A percentile compares a stretch with the other conserved stretches of the same genome.
Evolutionary conservation across 169 alveolate species (phyloP).

Genomic region (Plasmodium gaboni): DNA sequence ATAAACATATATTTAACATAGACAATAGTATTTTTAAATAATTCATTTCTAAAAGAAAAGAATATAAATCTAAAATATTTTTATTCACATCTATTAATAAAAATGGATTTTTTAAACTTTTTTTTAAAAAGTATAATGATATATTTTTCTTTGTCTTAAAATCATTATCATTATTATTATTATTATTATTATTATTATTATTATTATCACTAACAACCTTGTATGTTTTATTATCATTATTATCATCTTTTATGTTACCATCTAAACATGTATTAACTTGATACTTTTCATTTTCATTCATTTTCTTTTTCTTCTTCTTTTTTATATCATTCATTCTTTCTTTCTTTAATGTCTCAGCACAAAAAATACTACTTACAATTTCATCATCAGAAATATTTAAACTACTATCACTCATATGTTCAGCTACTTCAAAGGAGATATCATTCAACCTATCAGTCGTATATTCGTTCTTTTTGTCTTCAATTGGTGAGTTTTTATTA

Average conservation of each 20-base stretch:
- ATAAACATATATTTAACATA: conserved; percentile 41
- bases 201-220: not conserved
- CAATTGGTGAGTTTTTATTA: too few species aligned
- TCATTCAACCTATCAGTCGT: too few species aligned
- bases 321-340: too few species aligned
- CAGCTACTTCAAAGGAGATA: too few species aligned
- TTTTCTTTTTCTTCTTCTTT: too few species aligned
- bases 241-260: not conserved
- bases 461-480: too few species aligned
- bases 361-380: too few species aligned
- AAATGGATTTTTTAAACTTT: conserved; percentile 16
- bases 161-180: not conserved
- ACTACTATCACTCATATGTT: too few species aligned
- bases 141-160: not conserved
- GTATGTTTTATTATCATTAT: not conserved
- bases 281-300: too few species aligned
- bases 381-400: too few species aligned
- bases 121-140: conserved; percentile 15
- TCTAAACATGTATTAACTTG: too few species aligned
- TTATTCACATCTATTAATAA: conserved; percentile 32
- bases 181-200: not conserved
- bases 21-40: conserved; percentile 41
- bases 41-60: conserved; percentile 15
- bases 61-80: conserved; percentile 27
- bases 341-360: too few species aligned